phyloP scores from a whole-genome alignment of 2,329 filamentous ascomycete species.

The Harringtonia aguacate region DNA sequence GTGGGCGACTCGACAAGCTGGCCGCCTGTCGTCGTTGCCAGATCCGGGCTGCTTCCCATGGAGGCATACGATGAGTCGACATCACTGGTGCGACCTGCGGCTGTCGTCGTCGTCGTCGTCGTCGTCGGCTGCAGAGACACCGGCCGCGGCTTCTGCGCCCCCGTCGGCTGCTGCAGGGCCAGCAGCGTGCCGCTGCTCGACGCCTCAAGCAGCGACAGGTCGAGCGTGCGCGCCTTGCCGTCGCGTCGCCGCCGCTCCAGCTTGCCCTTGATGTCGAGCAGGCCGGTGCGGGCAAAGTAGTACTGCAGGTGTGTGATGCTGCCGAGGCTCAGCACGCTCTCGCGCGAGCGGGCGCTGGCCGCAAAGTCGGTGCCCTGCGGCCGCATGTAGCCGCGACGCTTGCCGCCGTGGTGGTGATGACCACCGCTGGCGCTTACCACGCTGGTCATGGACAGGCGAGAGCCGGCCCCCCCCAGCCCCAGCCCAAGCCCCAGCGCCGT shows the following conservation, averaged over 20 bases:
- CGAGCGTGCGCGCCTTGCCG: slow-evolving; percentile 45
- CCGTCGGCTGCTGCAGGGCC: background rate
- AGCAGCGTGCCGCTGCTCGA: slow-evolving; percentile 1
- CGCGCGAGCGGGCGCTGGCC: slow-evolving; percentile 76
- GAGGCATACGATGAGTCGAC: too few species aligned
- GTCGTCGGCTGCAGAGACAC: background rate
- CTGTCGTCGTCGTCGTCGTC: background rate
- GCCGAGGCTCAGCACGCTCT: slow-evolving; percentile 91
- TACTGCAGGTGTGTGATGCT: slow-evolving; percentile 97
- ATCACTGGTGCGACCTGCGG: too few species aligned
- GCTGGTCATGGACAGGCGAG: too few species aligned
- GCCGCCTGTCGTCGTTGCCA: slow-evolving; percentile 23
- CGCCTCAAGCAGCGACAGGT: slow-evolving; percentile 43
- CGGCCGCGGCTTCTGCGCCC: background rate
- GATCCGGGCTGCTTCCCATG: slow-evolving; percentile 32
- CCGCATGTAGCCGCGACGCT: slow-evolving; percentile 74
- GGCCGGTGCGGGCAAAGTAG: slow-evolving; percentile 90
- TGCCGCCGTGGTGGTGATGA: slow-evolving; percentile 16
- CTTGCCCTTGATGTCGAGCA: slow-evolving; percentile 87
- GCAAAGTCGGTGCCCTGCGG: slow-evolving; percentile 84
- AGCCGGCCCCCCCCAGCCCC: too few species aligned
- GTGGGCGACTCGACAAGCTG: slow-evolving; percentile 33
- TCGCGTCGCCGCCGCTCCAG: slow-evolving; percentile 52
- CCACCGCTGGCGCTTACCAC: too few species aligned
- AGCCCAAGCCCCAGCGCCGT: slow-evolving; percentile 37